Base-by-base conservation (phyloP, 1,139 yeast species). In the Taphrina flavorubra region DNA sequence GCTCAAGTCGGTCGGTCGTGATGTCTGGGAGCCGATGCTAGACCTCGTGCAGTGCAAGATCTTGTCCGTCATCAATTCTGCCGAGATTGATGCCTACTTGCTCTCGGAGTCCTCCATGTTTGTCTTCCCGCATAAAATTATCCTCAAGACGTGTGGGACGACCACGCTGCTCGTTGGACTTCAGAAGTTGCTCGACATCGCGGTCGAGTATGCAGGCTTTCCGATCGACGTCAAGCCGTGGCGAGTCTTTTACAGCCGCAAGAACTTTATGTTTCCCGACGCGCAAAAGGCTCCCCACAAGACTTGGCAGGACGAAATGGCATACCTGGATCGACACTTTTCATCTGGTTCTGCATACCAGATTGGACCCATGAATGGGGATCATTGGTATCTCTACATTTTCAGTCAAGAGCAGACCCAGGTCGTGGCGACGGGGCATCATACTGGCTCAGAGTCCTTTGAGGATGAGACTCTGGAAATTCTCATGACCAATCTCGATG, bases 91-190 rank as follows among this genome's bases (percentile, higher is more conserved):
- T 76, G 92, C 97, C 10, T 94, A 90, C 76, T 83, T 94, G 70
- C 82, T 94, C 72, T 88, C 96, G 69, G 99, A 94, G 79, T 89
- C 96, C 57, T 89, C 97, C 20, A 81, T 94, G 76, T 92, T 94
- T 80, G 96, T 94, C 40, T 92, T 87, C 76, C 87, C 90, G 40
- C 94, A 92, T 79, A 92, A 90, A 78, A 75, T 92, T 73, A 87
- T 92, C 70, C 83, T 94, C 76, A 94, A 94, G 79, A 94, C 99
- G 14, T 94, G 99, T 78, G 99, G 99, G 11, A 92, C 97, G 14
- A 94, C 98, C 1, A 91, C 97, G 1, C 88, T 97, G 0, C 83
- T 94, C 72, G 85, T 87, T 42, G 94, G 97, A 74, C 80, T 94
- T 53, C 86, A 85, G 40, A 83, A 85, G 68, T 80, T 92, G 70